phyloP scores from a whole-genome alignment of 345 rosid species.

The Acer saccharum region DNA sequence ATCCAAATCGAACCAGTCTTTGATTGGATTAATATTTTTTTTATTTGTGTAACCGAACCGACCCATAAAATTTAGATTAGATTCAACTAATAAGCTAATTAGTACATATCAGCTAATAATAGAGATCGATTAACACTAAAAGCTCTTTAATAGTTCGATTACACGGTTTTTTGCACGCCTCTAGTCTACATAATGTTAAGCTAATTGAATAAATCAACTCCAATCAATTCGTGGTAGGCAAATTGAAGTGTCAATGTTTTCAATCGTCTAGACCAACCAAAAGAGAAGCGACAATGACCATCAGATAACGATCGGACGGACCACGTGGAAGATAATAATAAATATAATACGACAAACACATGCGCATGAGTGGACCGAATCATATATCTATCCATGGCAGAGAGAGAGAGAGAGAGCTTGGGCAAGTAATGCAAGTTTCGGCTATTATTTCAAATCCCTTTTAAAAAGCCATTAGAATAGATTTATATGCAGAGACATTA shows the following conservation, averaged over 20 bases:
- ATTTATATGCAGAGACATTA: background rate
- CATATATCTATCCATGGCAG: background rate
- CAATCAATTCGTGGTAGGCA: constrained; percentile 12
- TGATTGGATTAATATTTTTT: too few species aligned
- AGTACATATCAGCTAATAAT: too few species aligned
- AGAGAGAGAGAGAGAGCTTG: background rate
- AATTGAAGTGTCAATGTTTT: constrained; percentile 7
- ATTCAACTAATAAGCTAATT: too few species aligned
- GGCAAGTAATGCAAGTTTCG: too few species aligned
- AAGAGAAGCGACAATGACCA: constrained; percentile 15
- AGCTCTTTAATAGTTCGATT: too few species aligned
- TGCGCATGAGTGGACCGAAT: constrained; percentile 4
- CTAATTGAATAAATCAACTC: background rate
- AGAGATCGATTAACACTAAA: too few species aligned
- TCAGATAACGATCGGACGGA: constrained; percentile 19
- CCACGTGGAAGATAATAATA: constrained; percentile 11
- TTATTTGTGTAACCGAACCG: too few species aligned
- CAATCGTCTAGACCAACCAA: constrained; percentile 12
- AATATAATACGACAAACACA: constrained; percentile 14
- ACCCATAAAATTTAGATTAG: too few species aligned
- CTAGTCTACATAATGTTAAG: background rate
- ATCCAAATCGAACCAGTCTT: too few species aligned
- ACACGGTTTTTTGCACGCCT: too few species aligned
- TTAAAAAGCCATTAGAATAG: too few species aligned
- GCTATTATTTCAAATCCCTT: too few species aligned